Base-by-base conservation (phyloP, 768 basidiomycete species). In the Gymnopilus junonius region DNA sequence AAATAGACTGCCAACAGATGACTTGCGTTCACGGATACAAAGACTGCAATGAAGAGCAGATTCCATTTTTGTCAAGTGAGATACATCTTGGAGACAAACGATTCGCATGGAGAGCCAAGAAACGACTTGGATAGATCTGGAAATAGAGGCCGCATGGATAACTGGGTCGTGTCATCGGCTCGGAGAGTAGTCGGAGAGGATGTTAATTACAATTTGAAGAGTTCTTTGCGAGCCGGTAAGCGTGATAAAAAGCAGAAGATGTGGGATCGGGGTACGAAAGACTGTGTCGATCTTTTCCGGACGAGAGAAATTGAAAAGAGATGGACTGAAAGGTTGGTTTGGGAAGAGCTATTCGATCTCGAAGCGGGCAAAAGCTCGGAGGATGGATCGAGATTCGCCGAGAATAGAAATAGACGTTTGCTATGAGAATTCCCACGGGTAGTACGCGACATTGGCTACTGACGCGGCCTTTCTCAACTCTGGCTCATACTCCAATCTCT, bases 151-250 rank as follows among this genome's bases (percentile, higher is more conserved):
- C 60, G 57, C 63, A 55, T 61, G 66, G 55, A 51, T 53, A 54
- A 27, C 27, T 58, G 57, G 55, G 55, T 64, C 39, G 59, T 63
- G 61, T 59, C 64, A 69, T 57, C 51, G 51, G 56, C 50, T 70
- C 68, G 79, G 77, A 53, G 77, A 76, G 70, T 74, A 69, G 61
- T 76, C 77, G 75, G 77, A 62, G 70, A 77, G 67, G 85, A 84
- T 43, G 50, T 40, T 29, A 25, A 29, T 31, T 45, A 50, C 7
- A 58, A 51, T 37, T 23, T 51, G 23, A 39, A 48, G 56, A 53
- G 32, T 40, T 46, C 43, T 31, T 20, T 27, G 50, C 14, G 21
- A 29, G 21, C 46, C 29, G 20, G 29, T 14, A 7, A 42, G n/a
- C 11, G 43, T 29, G 20, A 35, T 15, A 27, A 34, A 45, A 21